Conservation (phyloP, 768 basidiomycete species). For the Termitomyces sp. region DNA sequence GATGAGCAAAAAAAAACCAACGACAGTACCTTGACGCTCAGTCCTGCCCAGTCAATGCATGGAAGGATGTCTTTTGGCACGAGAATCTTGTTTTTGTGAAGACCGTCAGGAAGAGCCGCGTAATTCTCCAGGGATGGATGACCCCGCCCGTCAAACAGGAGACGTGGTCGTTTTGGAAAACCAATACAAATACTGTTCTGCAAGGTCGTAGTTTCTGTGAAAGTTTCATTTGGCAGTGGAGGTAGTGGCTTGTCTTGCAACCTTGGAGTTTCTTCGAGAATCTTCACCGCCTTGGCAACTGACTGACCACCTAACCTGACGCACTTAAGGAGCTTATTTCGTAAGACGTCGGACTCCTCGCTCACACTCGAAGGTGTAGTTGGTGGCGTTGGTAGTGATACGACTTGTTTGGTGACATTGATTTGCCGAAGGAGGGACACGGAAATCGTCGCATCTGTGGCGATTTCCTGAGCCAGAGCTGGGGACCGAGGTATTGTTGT, state of each 20-base stretch:
- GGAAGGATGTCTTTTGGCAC: slow-evolving; percentile 60
- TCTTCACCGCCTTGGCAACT: slow-evolving; percentile 18
- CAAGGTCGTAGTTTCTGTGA: slow-evolving; percentile 42
- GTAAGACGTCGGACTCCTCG: slow-evolving; percentile 38
- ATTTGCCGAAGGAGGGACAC: slow-evolving; percentile 63
- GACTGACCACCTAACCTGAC: slow-evolving; percentile 27
- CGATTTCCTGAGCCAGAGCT: slow-evolving; percentile 58
- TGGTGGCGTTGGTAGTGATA: slow-evolving; percentile 44
- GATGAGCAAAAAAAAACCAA: slow-evolving; percentile 3
- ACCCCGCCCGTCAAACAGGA: slow-evolving; percentile 31
- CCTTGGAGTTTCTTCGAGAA: slow-evolving; percentile 21
- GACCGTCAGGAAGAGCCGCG: slow-evolving; percentile 59
- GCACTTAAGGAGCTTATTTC: slow-evolving; percentile 30
- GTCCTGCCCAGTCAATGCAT: slow-evolving; percentile 61
- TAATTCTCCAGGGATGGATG: slow-evolving; percentile 47
- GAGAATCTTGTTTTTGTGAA: slow-evolving; percentile 56
- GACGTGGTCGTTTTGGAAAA: slow-evolving; percentile 66
- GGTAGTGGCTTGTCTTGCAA: slow-evolving; percentile 40
- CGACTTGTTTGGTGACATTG: slow-evolving; percentile 41
- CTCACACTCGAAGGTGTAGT: slow-evolving; percentile 41
- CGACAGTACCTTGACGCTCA: slow-evolving; percentile 60
- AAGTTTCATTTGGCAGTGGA: slow-evolving; percentile 34
- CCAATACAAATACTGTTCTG: slow-evolving; percentile 57
- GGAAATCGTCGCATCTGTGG: slow-evolving; percentile 67
- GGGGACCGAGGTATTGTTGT: slow-evolving; percentile 57